These are phyloP conservation scores for Verticillium nubilum DNA, from an alignment of 2,329 filamentous ascomycete species.

Conservation along the genomic window DNA sequence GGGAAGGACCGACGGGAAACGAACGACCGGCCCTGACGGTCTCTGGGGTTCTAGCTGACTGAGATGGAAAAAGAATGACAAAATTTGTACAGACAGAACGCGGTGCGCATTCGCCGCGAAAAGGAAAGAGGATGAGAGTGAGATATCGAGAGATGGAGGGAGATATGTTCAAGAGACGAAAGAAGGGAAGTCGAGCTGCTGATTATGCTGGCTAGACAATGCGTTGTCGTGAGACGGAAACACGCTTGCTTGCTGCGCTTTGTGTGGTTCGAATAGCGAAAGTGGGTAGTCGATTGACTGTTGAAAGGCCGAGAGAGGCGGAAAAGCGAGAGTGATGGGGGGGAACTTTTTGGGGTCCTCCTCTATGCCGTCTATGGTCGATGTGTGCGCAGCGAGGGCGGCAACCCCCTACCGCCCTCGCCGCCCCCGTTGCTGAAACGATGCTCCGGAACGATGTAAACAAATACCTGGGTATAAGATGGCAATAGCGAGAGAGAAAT, in stretches of 20 bases:
- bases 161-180: constrained; percentile 3
- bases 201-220: constrained; percentile 3
- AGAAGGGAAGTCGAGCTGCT: neutral
- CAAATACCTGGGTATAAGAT: constrained; percentile 15
- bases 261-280: neutral
- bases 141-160: constrained; percentile 1
- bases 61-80: constrained; percentile 1
- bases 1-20: constrained; percentile 14
- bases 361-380: constrained; percentile 13
- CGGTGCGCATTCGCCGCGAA: neutral
- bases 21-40: constrained; percentile 14
- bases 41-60: constrained; percentile 1
- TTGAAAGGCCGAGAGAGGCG: neutral
- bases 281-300: neutral
- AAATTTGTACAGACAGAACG: constrained; percentile 9
- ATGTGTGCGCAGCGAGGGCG: constrained; percentile 5
- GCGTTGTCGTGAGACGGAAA: constrained; percentile 5
- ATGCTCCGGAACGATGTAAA: constrained; percentile 11
- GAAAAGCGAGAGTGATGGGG: neutral
- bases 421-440: constrained; percentile 4
- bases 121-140: constrained; percentile 5
- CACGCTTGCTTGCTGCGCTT: constrained; percentile 2
- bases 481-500: constrained; percentile 7
- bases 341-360: constrained; percentile 8
- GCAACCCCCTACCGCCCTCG: neutral